These are phyloP conservation scores for Camellia oleifera DNA, from an alignment of 179 eudicot species.

Conservation along the genomic window DNA sequence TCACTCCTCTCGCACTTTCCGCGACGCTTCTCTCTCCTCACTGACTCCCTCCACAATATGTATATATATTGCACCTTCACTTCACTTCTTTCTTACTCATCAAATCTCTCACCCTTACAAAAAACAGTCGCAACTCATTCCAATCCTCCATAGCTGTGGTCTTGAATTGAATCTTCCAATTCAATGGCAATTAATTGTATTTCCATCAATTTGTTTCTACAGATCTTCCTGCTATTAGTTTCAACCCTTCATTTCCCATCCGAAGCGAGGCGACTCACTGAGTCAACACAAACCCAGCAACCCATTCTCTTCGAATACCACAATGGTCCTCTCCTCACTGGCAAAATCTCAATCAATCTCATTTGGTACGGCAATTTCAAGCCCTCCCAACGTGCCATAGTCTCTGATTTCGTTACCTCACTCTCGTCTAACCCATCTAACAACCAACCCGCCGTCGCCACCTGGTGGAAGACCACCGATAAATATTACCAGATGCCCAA, in stretches of 20 bases:
- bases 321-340: conserved; percentile 42
- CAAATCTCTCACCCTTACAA: not conserved
- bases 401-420: conserved; percentile 6
- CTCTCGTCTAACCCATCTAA: conserved; percentile 21
- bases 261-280: conserved; percentile 17
- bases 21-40: not conserved
- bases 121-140: not conserved
- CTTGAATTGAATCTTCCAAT: not conserved
- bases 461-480: conserved; percentile 38
- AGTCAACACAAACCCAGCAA: not conserved
- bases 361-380: conserved; percentile 64
- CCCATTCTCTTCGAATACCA: conserved; percentile 28
- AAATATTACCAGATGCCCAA: not conserved
- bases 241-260: conserved; percentile 15
- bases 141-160: not conserved
- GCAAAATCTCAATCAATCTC: conserved; percentile 43
- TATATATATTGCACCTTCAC: not conserved
- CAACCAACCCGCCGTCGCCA: conserved; percentile 13
- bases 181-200: no score
- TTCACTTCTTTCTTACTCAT: not conserved
- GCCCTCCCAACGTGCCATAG: conserved; percentile 44
- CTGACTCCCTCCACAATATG: no score
- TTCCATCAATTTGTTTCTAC: not conserved
- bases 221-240: not conserved
- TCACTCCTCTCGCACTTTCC: not conserved